These are phyloP conservation scores for Blepharisma stoltei DNA, from an alignment of 73 alveolate species.

Conservation along the genomic window DNA sequence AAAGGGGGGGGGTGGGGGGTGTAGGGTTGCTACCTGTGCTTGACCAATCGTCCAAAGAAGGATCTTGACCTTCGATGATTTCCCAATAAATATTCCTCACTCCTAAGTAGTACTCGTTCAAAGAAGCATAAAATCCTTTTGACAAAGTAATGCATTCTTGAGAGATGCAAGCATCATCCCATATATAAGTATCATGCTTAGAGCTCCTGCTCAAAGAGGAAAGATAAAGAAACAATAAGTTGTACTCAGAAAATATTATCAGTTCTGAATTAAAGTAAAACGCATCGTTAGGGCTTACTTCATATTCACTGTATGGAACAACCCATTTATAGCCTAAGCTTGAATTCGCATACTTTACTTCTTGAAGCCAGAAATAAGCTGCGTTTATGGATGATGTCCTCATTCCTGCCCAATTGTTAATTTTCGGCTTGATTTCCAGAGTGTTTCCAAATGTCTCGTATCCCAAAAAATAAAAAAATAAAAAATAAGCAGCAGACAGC, in stretches of 20 bases:
- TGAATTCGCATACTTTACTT: neutral
- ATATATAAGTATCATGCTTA: neutral
- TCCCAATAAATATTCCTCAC: too few relatives aligned
- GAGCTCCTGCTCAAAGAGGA: neutral
- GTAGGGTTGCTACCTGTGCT: too few relatives aligned
- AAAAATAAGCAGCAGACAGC: neutral
- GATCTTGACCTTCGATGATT: too few relatives aligned
- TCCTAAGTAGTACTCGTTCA: too few relatives aligned
- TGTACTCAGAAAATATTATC: neutral
- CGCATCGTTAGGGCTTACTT: neutral
- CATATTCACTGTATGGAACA: neutral
- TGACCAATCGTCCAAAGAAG: too few relatives aligned
- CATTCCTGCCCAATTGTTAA: neutral
- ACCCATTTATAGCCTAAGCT: neutral
- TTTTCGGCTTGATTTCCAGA: neutral
- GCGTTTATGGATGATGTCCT: neutral
- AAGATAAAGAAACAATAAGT: neutral
- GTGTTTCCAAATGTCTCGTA: neutral
- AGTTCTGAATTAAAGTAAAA: neutral
- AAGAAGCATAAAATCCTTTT: neutral
- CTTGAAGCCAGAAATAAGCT: neutral
- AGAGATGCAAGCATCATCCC: neutral
- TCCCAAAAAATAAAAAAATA: neutral
- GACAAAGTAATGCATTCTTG: neutral
- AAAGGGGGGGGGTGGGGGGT: too few relatives aligned